These are phyloP conservation scores for Boletus rubescentipes DNA, from an alignment of 768 basidiomycete genomes.

Conservation along the genomic window DNA sequence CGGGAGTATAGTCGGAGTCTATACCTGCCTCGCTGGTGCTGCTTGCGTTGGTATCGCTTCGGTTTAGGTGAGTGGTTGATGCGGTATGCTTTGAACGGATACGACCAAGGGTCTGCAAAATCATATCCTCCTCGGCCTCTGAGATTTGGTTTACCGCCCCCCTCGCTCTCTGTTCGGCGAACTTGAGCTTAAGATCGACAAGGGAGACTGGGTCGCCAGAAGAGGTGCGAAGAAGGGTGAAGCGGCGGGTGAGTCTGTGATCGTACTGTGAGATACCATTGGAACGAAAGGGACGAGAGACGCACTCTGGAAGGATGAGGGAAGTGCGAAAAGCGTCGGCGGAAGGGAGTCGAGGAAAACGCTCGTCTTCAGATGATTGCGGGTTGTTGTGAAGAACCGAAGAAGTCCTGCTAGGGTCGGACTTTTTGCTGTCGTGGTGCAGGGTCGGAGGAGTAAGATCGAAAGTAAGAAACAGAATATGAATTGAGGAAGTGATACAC, in stretches of 20 bases:
- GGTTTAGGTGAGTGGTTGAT: conserved; percentile 18
- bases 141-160: conserved; percentile 68
- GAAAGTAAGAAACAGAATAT: conserved; percentile 16
- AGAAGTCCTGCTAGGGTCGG: conserved; percentile 57
- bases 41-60: conserved; percentile 17
- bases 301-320: conserved; percentile 82
- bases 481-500: conserved; percentile 26
- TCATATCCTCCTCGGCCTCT: conserved; percentile 84
- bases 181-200: conserved; percentile 60
- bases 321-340: conserved; percentile 82
- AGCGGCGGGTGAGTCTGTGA: conserved; percentile 74
- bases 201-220: conserved; percentile 65
- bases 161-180: conserved; percentile 75
- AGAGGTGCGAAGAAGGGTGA: conserved; percentile 72
- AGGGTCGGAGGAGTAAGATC: conserved; percentile 25
- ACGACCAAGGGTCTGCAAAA: conserved; percentile 67
- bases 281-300: conserved; percentile 16
- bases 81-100: conserved; percentile 40
- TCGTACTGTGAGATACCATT: conserved; percentile 13
- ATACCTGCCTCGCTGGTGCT: conserved; percentile 15
- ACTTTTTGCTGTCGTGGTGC: conserved; percentile 63
- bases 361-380: conserved; percentile 36
- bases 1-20: conserved; percentile 34
- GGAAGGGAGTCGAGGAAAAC: conserved; percentile 60
- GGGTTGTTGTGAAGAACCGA: conserved; percentile 37